These are phyloP conservation scores for Xenoacremonium recifei DNA, from an alignment of 2,329 filamentous ascomycete genomes.

Conservation along the genomic window DNA sequence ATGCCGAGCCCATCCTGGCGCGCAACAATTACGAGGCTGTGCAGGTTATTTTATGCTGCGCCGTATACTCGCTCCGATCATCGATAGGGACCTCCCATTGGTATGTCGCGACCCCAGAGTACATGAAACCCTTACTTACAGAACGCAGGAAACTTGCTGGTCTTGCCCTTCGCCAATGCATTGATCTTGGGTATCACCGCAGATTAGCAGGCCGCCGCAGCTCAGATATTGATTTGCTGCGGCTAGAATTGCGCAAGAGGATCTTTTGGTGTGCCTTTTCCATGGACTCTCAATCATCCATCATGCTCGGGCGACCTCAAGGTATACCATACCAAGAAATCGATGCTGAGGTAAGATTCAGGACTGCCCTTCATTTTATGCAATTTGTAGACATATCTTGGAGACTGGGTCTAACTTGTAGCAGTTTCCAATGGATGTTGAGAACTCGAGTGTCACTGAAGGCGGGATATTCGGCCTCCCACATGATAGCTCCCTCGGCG, in stretches of 20 bases:
- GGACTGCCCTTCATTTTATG: neutral
- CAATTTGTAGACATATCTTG: neutral
- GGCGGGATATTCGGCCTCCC: neutral
- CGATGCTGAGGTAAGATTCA: constrained; percentile 4
- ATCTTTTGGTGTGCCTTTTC: constrained; percentile 8
- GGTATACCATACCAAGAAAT: constrained; percentile 7
- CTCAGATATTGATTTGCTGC: neutral
- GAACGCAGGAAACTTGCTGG: too few relatives aligned
- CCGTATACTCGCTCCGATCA: constrained; percentile 27
- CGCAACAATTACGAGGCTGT: constrained; percentile 25
- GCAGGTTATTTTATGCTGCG: constrained; percentile 28
- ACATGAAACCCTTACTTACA: too few relatives aligned
- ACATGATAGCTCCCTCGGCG: neutral
- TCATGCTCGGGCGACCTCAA: constrained; percentile 4
- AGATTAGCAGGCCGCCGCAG: neutral
- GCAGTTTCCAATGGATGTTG: neutral
- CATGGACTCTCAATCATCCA: constrained; percentile 2
- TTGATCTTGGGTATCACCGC: constrained; percentile 9
- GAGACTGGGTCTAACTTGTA: neutral
- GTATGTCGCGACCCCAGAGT: constrained; percentile 12
- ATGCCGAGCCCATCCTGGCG: constrained; percentile 5
- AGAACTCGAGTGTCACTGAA: neutral
- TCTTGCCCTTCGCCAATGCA: constrained; percentile 7
- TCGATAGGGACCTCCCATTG: constrained; percentile 25
- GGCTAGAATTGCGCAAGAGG: constrained; percentile 4